Percentiles rank a stretch among this genome's conserved stretches.
These are phyloP conservation scores for Erigeron canadensis DNA, from an alignment of 129 eudicot genomes.

Conservation along the genomic window DNA sequence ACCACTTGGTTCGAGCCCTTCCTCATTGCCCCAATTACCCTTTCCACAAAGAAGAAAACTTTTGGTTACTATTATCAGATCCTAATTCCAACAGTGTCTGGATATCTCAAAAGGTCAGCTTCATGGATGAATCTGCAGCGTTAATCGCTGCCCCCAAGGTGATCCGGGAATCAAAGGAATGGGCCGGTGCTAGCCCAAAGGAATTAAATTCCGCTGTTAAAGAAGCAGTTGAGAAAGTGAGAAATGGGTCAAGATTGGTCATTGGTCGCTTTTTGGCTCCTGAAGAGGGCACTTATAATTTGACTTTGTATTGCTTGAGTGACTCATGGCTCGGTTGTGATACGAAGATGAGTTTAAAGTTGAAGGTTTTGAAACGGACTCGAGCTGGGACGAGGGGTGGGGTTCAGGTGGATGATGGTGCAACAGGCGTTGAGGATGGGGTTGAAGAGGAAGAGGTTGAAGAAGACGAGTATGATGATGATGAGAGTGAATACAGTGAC, in stretches of 20 bases:
- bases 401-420: constrained; percentile 54
- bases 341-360: constrained; percentile 54
- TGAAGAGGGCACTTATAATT: constrained; percentile 67
- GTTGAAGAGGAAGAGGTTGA: constrained; percentile 78
- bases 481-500: constrained; percentile 91
- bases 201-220: constrained; percentile 61
- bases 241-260: constrained; percentile 63
- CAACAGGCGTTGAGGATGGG: constrained; percentile 53
- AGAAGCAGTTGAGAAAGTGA: constrained; percentile 77
- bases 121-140: constrained; percentile 93
- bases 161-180: constrained; percentile 67
- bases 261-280: constrained; percentile 88
- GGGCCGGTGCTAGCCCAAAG: constrained; percentile 71
- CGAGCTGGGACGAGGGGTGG: constrained; percentile 73
- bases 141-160: constrained; percentile 76
- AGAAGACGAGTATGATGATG: constrained; percentile 79
- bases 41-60: constrained; percentile 78
- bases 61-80: constrained; percentile 85
- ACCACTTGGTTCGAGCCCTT: constrained; percentile 58
- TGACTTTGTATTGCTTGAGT: constrained; percentile 61
- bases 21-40: constrained; percentile 89
- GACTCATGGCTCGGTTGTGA: constrained; percentile 97
- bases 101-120: constrained; percentile 83
- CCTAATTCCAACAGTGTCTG: constrained; percentile 68
- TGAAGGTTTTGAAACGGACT: constrained; percentile 70